These are phyloP conservation scores for Aphanomyces astaci DNA, from an alignment of 352 stramenopile species.

Conservation along the genomic window DNA sequence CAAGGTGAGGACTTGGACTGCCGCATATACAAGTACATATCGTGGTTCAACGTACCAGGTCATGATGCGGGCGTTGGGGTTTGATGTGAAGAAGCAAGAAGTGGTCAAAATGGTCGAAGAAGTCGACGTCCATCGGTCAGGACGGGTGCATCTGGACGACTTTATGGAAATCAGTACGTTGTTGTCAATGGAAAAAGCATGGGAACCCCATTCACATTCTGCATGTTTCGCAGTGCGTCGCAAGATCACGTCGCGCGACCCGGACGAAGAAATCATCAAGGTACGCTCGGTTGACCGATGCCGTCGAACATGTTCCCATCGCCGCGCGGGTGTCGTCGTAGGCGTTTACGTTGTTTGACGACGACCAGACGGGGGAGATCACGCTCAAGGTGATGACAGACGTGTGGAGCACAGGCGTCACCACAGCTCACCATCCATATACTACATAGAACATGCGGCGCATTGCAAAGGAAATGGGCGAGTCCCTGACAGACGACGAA, in stretches of 20 bases:
- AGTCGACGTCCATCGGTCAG: constrained; percentile 77
- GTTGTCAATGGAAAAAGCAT: too few relatives aligned
- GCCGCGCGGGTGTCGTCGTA: constrained; percentile 21
- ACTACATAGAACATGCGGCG: constrained; percentile 83
- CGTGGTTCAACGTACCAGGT: too few relatives aligned
- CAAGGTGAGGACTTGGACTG: constrained; percentile 44
- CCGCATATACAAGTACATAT: neutral
- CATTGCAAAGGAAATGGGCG: constrained; percentile 88
- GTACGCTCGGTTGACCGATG: constrained; percentile 25
- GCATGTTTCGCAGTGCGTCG: constrained; percentile 40
- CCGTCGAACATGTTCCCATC: too few relatives aligned
- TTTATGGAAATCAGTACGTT: constrained; percentile 87
- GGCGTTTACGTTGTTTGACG: constrained; percentile 93
- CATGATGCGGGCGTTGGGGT: constrained; percentile 89
- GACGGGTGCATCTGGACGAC: constrained; percentile 82
- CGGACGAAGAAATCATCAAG: constrained; percentile 88
- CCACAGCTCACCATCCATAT: neutral
- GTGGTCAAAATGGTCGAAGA: constrained; percentile 85
- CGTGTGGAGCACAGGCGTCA: neutral
- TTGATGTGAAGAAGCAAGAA: constrained; percentile 85
- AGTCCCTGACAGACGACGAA: constrained; percentile 89
- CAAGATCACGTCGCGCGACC: constrained; percentile 78
- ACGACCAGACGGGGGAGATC: constrained; percentile 85
- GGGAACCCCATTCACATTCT: neutral
- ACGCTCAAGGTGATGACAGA: constrained; percentile 48